Evolutionary conservation across 495 filamentous ascomycete genomes (phyloP).

Genomic region (Bryoglossum gracile): DNA sequence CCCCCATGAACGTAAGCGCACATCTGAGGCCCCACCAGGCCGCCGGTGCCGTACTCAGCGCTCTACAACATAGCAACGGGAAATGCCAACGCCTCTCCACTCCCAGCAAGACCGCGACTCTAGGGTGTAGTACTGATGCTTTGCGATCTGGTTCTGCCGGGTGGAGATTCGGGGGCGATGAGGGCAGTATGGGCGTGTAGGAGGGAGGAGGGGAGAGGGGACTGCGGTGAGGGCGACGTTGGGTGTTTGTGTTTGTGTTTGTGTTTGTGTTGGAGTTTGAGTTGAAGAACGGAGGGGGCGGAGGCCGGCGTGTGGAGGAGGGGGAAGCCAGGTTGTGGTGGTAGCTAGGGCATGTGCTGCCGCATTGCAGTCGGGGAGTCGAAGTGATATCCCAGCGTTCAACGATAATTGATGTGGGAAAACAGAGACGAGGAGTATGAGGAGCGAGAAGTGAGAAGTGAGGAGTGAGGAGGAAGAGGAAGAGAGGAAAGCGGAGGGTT

Average conservation of each 20-base stretch:
- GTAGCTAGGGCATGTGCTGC: conserved; percentile 27
- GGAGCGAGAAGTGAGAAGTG: conserved; percentile 1
- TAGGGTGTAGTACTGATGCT: conserved; percentile 44
- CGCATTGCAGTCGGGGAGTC: conserved; percentile 23
- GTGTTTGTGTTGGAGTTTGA: not conserved
- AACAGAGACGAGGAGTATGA: not conserved
- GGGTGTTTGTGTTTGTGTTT: not conserved
- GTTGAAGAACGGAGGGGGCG: conserved; percentile 5
- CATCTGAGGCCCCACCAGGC: conserved; percentile 58
- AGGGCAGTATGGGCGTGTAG: conserved; percentile 13
- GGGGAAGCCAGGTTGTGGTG: conserved; percentile 22
- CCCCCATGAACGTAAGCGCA: conserved; percentile 51
- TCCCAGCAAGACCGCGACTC: conserved; percentile 57
- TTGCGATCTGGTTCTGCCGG: conserved; percentile 14
- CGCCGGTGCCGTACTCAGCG: conserved; percentile 51
- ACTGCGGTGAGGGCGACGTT: not conserved
- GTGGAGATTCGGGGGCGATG: conserved; percentile 17
- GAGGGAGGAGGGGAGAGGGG: conserved; percentile 2
- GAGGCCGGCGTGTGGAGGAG: not conserved
- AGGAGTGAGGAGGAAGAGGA: not conserved
- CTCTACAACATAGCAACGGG: conserved; percentile 54
- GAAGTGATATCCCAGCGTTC: too few species aligned
- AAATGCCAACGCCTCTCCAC: conserved; percentile 56
- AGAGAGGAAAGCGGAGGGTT: not conserved
- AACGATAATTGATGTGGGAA: too few species aligned